Evolutionary conservation across 2,329 filamentous ascomycete genomes (phyloP).

Genomic region (Nigrospora oryzae): DNA sequence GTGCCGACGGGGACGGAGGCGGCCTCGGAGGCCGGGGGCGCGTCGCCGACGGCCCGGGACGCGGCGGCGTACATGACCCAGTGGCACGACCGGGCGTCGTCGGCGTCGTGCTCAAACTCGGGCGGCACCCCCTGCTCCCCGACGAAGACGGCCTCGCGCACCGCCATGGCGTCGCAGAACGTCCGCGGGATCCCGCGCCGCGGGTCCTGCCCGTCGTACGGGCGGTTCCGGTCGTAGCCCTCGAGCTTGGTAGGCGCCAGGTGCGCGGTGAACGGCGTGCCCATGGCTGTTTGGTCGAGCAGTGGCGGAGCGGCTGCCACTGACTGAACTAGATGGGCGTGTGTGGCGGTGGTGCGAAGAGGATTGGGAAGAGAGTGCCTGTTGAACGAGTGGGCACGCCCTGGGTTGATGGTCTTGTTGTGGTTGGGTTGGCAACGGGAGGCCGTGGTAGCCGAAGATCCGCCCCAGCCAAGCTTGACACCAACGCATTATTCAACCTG

Average conservation of each 20-base stretch:
- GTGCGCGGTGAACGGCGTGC: slow-evolving; percentile 39
- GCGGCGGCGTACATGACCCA: slow-evolving; percentile 77
- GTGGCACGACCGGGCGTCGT: slow-evolving; percentile 74
- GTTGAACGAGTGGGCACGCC: too few relatives aligned
- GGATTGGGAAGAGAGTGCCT: too few relatives aligned
- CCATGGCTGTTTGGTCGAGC: slow-evolving; percentile 22
- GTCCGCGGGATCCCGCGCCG: slow-evolving; percentile 33
- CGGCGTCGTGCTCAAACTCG: slow-evolving; percentile 69
- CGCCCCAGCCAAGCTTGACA: too few relatives aligned
- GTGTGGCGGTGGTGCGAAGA: neutral
- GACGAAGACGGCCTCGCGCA: slow-evolving; percentile 54
- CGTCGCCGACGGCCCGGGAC: slow-evolving; percentile 33
- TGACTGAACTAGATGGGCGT: neutral
- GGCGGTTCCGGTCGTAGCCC: slow-evolving; percentile 31
- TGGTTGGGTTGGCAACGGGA: too few relatives aligned
- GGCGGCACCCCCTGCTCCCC: slow-evolving; percentile 48
- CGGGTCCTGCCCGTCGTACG: slow-evolving; percentile 32
- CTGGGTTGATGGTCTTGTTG: too few relatives aligned
- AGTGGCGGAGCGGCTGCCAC: too few relatives aligned
- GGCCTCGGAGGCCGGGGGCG: slow-evolving; percentile 35
- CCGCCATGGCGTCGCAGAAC: slow-evolving; percentile 57
- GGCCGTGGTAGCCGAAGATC: too few relatives aligned
- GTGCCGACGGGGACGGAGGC: slow-evolving; percentile 57
- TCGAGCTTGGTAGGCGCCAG: slow-evolving; percentile 41
- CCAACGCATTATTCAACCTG: too few relatives aligned